Conservation (phyloP, 139 green algal genomes). For the Pycnococcus provasolii region DNA sequence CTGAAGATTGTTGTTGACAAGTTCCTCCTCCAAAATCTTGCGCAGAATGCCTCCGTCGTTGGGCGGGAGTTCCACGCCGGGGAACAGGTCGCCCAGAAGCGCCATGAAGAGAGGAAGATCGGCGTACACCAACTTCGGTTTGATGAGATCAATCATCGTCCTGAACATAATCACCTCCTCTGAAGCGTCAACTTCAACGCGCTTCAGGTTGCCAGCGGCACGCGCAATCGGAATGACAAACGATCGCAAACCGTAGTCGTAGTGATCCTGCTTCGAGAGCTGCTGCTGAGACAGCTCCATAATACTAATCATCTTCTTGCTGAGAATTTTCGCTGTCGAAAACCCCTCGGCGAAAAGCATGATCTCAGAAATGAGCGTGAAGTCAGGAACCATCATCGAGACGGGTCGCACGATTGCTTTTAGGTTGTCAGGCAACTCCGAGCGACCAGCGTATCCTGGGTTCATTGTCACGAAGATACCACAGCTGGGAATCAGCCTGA, state of each 20-base stretch:
- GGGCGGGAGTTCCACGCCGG: constrained; percentile 58
- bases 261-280: constrained; percentile 77
- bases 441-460: constrained; percentile 59
- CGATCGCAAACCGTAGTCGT: constrained; percentile 65
- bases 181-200: constrained; percentile 50
- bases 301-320: constrained; percentile 82
- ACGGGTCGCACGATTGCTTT: constrained; percentile 69
- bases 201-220: constrained; percentile 64
- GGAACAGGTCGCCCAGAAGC: constrained; percentile 71
- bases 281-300: constrained; percentile 77
- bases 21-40: constrained; percentile 52
- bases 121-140: constrained; percentile 72
- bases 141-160: constrained; percentile 74
- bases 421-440: constrained; percentile 55
- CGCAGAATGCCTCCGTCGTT: constrained; percentile 46
- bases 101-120: constrained; percentile 74
- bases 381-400: constrained; percentile 83
- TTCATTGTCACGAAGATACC: constrained; percentile 85
- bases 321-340: constrained; percentile 54
- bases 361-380: constrained; percentile 78
- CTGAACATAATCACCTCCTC: constrained; percentile 73
- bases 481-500: constrained; percentile 65
- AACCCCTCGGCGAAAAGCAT: constrained; percentile 80
- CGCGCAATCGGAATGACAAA: constrained; percentile 75
- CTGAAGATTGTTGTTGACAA: constrained; percentile 56